Conservation (phyloP, 306 rosid species). For the Quercus robur region DNA sequence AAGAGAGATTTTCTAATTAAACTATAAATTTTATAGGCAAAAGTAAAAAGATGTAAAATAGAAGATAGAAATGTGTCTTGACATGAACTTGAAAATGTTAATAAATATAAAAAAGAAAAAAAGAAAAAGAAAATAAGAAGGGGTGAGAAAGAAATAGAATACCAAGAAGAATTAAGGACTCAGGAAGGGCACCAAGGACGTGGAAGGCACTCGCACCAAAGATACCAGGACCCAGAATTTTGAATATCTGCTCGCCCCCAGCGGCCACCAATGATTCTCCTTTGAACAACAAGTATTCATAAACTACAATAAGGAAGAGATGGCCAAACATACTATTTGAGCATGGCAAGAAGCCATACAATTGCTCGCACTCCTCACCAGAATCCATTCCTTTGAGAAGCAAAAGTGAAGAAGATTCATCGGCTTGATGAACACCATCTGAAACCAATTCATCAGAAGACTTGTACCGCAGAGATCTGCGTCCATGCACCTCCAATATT, state of each 20-base stretch:
- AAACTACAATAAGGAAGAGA: slow-evolving; percentile 46
- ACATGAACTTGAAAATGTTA: no score
- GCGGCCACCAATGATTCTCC: slow-evolving; percentile 52
- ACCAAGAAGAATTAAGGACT: slow-evolving; percentile 58
- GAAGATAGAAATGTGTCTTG: no score
- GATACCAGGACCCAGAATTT: slow-evolving; percentile 59
- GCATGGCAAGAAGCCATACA: slow-evolving; percentile 65
- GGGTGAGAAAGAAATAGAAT: not conserved
- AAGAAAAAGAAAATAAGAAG: not conserved
- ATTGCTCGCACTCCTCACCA: slow-evolving; percentile 35
- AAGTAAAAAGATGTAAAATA: no score
- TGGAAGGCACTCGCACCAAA: slow-evolving; percentile 64
- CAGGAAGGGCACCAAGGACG: slow-evolving; percentile 62
- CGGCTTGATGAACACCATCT: slow-evolving; percentile 22
- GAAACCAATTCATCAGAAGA: slow-evolving; percentile 23
- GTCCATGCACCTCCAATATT: not conserved
- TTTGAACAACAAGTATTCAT: slow-evolving; percentile 52
- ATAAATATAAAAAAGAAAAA: no score
- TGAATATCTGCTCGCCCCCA: slow-evolving; percentile 52
- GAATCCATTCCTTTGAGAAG: slow-evolving; percentile 12
- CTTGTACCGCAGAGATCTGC: not conserved
- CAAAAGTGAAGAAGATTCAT: slow-evolving; percentile 16
- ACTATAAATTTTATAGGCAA: no score
- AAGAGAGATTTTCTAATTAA: no score
- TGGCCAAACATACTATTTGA: slow-evolving; percentile 41